Percentiles rank a stretch among this genome's conserved stretches.
Conservation (phyloP, 1,139 yeast species). For the Wickerhamomyces sp. region DNA sequence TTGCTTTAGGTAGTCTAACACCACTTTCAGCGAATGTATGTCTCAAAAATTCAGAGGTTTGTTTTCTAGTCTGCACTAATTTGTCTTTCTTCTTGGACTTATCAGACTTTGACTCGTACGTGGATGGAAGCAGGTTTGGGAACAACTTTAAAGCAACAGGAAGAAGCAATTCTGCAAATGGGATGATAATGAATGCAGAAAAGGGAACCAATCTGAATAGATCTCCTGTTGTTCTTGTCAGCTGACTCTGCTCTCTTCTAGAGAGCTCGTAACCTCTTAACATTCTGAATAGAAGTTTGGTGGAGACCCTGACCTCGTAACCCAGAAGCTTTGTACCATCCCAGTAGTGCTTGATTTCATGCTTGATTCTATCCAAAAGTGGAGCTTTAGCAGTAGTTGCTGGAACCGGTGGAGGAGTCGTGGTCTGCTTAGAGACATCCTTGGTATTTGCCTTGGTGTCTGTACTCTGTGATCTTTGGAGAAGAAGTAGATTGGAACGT, state of each 20-base stretch:
- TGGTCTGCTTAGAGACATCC: slow-evolving; percentile 1
- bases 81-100: slow-evolving; percentile 62
- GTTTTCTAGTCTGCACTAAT: slow-evolving; percentile 69
- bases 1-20: slow-evolving; percentile 54
- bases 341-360: slow-evolving; percentile 90
- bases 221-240: slow-evolving; percentile 83
- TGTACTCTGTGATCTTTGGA: slow-evolving; percentile 3
- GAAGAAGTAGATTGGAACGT: too few relatives aligned
- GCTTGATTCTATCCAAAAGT: slow-evolving; percentile 80
- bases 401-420: slow-evolving; percentile 2
- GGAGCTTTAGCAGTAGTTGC: slow-evolving; percentile 33
- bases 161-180: slow-evolving; percentile 88
- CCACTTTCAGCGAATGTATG: slow-evolving; percentile 71
- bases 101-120: slow-evolving; percentile 79
- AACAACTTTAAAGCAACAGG: slow-evolving; percentile 87
- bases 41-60: slow-evolving; percentile 77
- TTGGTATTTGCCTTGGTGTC: background rate
- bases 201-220: slow-evolving; percentile 87
- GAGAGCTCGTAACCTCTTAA: slow-evolving; percentile 91
- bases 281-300: slow-evolving; percentile 75
- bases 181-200: slow-evolving; percentile 82
- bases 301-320: slow-evolving; percentile 80
- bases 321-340: slow-evolving; percentile 93
- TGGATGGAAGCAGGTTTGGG: slow-evolving; percentile 92
- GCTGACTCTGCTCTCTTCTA: slow-evolving; percentile 84